Conservation (phyloP, 176 grass and related monocot genomes). For the Calamus simplicifolius region DNA sequence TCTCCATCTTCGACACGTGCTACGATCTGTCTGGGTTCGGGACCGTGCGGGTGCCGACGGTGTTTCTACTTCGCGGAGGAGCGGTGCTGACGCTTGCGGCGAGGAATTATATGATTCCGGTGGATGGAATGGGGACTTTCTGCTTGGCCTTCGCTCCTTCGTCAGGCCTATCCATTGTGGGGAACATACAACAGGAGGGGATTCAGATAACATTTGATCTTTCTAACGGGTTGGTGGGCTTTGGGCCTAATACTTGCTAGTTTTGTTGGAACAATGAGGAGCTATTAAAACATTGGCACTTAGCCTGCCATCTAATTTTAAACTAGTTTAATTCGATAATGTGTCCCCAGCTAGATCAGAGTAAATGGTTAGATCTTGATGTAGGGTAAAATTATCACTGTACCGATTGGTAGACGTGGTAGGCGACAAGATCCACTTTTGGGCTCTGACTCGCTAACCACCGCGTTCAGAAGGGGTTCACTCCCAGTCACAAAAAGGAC, state of each 20-base stretch:
- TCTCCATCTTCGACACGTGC: slow-evolving; percentile 89
- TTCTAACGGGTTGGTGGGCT: slow-evolving; percentile 53
- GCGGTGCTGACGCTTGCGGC: slow-evolving; percentile 72
- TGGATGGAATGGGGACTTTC: slow-evolving; percentile 46
- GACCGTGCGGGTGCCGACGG: slow-evolving; percentile 90
- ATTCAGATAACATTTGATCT: slow-evolving; percentile 83
- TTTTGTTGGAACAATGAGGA: neutral
- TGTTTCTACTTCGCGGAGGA: slow-evolving; percentile 66
- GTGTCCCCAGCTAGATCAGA: no score
- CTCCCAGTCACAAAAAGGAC: no score
- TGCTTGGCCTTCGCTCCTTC: slow-evolving; percentile 87
- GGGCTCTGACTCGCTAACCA: no score
- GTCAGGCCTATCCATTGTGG: slow-evolving; percentile 60
- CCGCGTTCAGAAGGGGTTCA: no score
- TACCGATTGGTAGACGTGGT: no score
- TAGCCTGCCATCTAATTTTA: no score
- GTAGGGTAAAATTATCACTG: no score
- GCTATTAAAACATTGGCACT: neutral
- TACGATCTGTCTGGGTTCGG: slow-evolving; percentile 65
- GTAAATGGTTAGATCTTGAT: no score
- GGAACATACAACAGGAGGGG: slow-evolving; percentile 84
- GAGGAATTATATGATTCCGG: slow-evolving; percentile 63
- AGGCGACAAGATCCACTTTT: no score
- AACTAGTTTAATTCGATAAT: no score
- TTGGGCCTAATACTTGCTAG: slow-evolving; percentile 79